phyloP scores from a whole-genome alignment of 106 monocot genomes.

The Dioscorea zingiberensis region DNA sequence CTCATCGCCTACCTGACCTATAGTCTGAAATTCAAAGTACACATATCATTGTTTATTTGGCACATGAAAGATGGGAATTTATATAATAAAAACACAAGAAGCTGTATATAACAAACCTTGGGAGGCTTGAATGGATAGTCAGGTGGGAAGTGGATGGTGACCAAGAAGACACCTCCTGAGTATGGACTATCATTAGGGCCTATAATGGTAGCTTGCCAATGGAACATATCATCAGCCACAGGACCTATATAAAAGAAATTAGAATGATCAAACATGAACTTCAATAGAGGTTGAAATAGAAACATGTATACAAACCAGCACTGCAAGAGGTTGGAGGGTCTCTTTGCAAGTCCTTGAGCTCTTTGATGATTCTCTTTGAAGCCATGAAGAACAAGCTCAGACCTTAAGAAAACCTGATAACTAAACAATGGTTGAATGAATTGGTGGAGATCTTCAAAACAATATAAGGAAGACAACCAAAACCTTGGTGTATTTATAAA shows the following conservation, averaged over 20 bases:
- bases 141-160: slow-evolving; percentile 13
- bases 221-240: slow-evolving; percentile 15
- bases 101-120: background rate
- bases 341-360: slow-evolving; percentile 12
- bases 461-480: too few species aligned
- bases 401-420: too few species aligned
- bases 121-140: slow-evolving; percentile 15
- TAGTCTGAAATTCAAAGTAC: too few species aligned
- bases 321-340: slow-evolving; percentile 7
- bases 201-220: slow-evolving; percentile 13
- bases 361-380: slow-evolving; percentile 8
- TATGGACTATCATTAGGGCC: slow-evolving; percentile 11
- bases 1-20: too few species aligned
- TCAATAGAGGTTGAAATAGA: too few species aligned
- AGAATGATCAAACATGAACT: too few species aligned
- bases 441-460: too few species aligned
- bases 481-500: too few species aligned
- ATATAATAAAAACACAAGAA: too few species aligned
- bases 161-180: slow-evolving; percentile 11
- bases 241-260: slow-evolving; percentile 4
- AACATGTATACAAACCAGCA: background rate
- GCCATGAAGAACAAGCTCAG: slow-evolving; percentile 1
- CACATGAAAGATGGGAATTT: too few species aligned
- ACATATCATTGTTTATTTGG: too few species aligned
- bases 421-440: too few species aligned